Conservation (phyloP, 768 basidiomycete species). For the Agaricus blazei region DNA sequence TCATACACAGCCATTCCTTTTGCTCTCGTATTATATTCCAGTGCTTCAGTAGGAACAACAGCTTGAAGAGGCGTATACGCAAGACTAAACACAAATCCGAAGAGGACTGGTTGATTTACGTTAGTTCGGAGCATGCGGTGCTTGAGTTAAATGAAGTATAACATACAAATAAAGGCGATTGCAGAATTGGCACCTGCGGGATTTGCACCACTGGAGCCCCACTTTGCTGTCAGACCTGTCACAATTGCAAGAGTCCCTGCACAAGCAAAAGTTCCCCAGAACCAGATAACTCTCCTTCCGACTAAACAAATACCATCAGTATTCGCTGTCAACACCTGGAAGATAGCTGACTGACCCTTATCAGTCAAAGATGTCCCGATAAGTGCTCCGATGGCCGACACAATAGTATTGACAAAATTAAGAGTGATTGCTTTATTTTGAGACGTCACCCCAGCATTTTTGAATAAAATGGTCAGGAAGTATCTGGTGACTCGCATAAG, state of each 20-base stretch:
- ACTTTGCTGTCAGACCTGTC: conserved; percentile 39
- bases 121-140: neutral
- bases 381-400: conserved; percentile 34
- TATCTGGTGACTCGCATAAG: conserved; percentile 21
- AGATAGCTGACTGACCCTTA: conserved; percentile 21
- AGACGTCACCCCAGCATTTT: conserved; percentile 31
- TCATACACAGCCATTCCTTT: conserved; percentile 57
- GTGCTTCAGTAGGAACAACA: conserved; percentile 49
- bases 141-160: neutral
- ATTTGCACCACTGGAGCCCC: conserved; percentile 29
- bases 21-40: conserved; percentile 52
- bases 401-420: conserved; percentile 38
- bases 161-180: conserved; percentile 41
- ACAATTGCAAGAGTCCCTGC: conserved; percentile 35
- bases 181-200: conserved; percentile 36
- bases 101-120: conserved; percentile 37
- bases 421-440: conserved; percentile 34
- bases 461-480: conserved; percentile 38
- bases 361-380: conserved; percentile 37
- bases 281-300: conserved; percentile 40
- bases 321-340: neutral
- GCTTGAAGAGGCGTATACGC: conserved; percentile 59
- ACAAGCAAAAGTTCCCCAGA: conserved; percentile 39
- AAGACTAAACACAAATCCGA: conserved; percentile 49
- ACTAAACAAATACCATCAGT: conserved; percentile 17